Percentiles rank a stretch among this genome's conserved stretches.
phyloP scores from a whole-genome alignment of 495 filamentous ascomycete species.

The Ascodesmis nigricans region DNA sequence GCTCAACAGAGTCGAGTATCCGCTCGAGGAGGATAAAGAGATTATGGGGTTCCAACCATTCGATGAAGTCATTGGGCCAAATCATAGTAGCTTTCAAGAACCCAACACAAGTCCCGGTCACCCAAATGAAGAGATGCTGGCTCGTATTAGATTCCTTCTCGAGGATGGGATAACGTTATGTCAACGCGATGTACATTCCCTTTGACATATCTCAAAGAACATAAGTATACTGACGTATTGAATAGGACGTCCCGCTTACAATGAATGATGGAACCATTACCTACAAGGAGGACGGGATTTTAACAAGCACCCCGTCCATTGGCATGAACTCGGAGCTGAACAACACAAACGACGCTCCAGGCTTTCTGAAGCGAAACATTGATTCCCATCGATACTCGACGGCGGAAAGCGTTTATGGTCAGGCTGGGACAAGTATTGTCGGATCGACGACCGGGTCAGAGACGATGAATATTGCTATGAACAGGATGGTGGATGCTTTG shows the following conservation, averaged over 20 bases:
- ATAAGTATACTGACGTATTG: conserved; percentile 2
- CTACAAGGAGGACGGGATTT: conserved; percentile 34
- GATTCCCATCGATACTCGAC: conserved; percentile 2
- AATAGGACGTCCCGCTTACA: conserved; percentile 21
- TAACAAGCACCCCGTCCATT: conserved; percentile 20
- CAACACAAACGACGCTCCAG: conserved; percentile 8
- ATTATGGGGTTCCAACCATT: conserved; percentile 56
- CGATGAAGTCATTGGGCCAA: conserved; percentile 14
- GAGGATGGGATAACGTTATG: conserved; percentile 40
- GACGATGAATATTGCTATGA: conserved; percentile 27
- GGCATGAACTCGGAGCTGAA: conserved; percentile 18
- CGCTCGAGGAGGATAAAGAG: conserved; percentile 57
- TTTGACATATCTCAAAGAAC: conserved; percentile 7
- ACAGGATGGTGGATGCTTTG: conserved; percentile 43
- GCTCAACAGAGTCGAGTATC: conserved; percentile 38
- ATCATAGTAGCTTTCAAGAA: conserved; percentile 27
- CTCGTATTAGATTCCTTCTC: conserved; percentile 43
- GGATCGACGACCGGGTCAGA: conserved; percentile 18
- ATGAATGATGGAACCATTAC: conserved; percentile 31
- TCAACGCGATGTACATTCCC: conserved; percentile 28
- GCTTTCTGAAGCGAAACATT: conserved; percentile 2
- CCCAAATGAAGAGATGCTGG: conserved; percentile 48
- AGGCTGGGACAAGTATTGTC: conserved; percentile 19
- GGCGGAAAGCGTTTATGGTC: conserved; percentile 16
- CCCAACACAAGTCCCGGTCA: conserved; percentile 31